phyloP scores from a whole-genome alignment of 345 rosid genomes.

The Hibiscus trionum region DNA sequence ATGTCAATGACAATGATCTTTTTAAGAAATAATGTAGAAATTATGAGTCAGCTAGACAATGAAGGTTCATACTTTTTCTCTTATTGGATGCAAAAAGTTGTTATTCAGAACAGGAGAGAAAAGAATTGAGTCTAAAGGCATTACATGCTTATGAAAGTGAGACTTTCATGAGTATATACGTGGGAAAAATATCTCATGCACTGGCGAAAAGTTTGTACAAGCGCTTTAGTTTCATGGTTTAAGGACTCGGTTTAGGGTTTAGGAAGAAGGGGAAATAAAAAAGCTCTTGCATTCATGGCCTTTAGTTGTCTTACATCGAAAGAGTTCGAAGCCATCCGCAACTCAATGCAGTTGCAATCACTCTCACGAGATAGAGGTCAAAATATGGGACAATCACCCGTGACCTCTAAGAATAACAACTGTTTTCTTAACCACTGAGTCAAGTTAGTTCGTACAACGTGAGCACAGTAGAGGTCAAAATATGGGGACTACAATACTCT shows the following conservation, averaged over 20 bases:
- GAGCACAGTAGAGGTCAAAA: background rate
- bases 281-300: background rate
- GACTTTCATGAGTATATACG: background rate
- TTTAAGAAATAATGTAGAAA: background rate
- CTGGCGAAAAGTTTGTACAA: too few species aligned
- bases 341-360: background rate
- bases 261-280: background rate
- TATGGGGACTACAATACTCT: background rate
- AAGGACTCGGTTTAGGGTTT: too few species aligned
- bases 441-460: too few species aligned
- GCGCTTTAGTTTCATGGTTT: too few species aligned
- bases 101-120: background rate
- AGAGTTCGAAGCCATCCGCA: background rate
- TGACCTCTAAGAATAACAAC: too few species aligned
- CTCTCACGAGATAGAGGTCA: background rate
- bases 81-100: background rate
- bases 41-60: background rate
- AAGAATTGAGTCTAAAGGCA: background rate
- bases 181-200: too few species aligned
- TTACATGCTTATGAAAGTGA: background rate
- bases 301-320: background rate
- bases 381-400: background rate
- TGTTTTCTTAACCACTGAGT: too few species aligned
- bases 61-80: background rate
- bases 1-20: background rate